Evolutionary conservation across 176 grass and related monocot genomes (phyloP).

Genomic region (Carex scoparia): DNA sequence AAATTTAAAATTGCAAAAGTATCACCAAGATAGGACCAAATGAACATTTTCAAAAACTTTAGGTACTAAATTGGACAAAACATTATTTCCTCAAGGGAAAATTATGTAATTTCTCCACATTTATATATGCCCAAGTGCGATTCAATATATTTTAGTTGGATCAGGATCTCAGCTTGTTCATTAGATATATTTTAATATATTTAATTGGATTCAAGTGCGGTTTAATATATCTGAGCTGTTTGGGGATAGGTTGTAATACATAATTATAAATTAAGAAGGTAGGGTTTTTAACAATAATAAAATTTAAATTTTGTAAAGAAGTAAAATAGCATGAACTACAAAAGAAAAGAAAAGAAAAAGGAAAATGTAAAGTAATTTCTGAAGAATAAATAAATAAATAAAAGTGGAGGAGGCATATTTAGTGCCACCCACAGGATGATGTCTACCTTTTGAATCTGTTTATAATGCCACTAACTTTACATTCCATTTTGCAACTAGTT

Average conservation of each 20-base stretch:
- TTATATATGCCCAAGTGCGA: background rate
- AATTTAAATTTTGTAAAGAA: background rate
- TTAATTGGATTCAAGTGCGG: too few relatives aligned
- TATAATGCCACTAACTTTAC: conserved; percentile 13
- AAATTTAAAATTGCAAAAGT: background rate
- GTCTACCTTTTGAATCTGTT: background rate
- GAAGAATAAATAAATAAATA: conserved; percentile 20
- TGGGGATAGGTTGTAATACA: background rate
- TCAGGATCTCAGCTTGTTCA: background rate
- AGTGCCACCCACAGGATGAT: conserved; percentile 9
- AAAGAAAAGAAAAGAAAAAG: background rate
- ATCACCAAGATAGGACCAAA: background rate
- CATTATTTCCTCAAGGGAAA: background rate
- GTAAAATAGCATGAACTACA: background rate
- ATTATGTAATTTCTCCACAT: background rate
- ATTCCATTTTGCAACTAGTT: conserved; percentile 1
- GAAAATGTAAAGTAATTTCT: background rate
- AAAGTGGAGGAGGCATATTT: conserved; percentile 17
- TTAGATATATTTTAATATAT: background rate
- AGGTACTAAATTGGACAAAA: background rate
- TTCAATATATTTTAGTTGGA: background rate
- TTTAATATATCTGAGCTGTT: background rate
- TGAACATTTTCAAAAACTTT: background rate
- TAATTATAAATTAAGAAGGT: background rate
- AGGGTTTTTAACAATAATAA: background rate